Evolutionary conservation across 106 monocot genomes (phyloP).

Genomic region (Dendrobium nobile): DNA sequence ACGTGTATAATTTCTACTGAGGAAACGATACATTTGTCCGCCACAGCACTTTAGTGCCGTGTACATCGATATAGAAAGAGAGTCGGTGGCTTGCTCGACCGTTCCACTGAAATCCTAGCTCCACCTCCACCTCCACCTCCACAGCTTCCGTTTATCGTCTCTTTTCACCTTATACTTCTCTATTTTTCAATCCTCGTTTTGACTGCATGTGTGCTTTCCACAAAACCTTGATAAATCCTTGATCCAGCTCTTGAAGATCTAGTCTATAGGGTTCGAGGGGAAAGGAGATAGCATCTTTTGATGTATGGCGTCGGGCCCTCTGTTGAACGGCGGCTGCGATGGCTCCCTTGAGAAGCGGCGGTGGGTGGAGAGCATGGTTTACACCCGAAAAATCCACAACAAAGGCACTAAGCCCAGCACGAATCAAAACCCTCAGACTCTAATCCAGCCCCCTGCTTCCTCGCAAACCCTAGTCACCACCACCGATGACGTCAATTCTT

Average conservation of each 20-base stretch:
- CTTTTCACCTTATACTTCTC: background rate
- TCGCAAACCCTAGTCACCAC: constrained; percentile 12
- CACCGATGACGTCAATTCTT: constrained; percentile 17
- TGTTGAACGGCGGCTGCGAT: constrained; percentile 5
- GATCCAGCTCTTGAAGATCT: background rate
- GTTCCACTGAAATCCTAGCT: constrained; percentile 4
- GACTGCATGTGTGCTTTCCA: background rate
- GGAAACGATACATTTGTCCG: background rate
- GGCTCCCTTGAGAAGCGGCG: constrained; percentile 32
- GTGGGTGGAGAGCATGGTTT: constrained; percentile 43
- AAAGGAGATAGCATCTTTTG: background rate
- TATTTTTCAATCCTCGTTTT: background rate
- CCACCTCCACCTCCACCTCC: background rate
- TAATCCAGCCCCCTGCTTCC: constrained; percentile 5
- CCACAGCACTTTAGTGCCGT: background rate
- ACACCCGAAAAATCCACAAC: constrained; percentile 36
- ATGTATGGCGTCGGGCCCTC: constrained; percentile 11
- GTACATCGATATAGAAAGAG: background rate
- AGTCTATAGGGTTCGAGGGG: background rate
- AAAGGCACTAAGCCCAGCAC: constrained; percentile 14
- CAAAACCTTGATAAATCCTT: background rate
- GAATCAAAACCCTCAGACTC: constrained; percentile 4
- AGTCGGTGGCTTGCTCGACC: background rate
- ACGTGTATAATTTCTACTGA: no score
- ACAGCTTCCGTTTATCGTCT: no score